A percentile compares a stretch with the other conserved stretches of the same genome.
phyloP scores from a whole-genome alignment of 2,329 filamentous ascomycete genomes.

The Neofusicoccum umdonicola region DNA sequence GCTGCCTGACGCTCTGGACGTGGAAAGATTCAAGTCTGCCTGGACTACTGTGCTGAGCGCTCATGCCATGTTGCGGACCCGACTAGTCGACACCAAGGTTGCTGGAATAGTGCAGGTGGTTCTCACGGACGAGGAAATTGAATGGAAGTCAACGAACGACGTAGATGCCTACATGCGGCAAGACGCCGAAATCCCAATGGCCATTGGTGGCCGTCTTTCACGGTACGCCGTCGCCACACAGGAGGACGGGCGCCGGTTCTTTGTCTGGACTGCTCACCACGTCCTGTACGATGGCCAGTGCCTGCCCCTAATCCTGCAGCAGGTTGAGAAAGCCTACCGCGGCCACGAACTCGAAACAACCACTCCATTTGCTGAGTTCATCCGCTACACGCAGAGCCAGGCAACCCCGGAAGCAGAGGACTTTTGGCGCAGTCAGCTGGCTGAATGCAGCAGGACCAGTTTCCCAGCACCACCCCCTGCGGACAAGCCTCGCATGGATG shows the following conservation, averaged over 20 bases:
- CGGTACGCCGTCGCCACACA: slow-evolving; percentile 34
- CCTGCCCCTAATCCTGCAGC: slow-evolving; percentile 32
- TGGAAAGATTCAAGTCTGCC: slow-evolving; percentile 34
- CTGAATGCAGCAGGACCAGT: no score
- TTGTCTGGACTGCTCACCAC: slow-evolving; percentile 31
- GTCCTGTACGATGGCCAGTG: slow-evolving; percentile 37
- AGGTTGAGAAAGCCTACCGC: slow-evolving; percentile 29
- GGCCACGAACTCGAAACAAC: background rate
- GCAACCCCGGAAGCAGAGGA: slow-evolving; percentile 14
- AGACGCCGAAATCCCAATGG: slow-evolving; percentile 37
- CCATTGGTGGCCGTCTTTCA: slow-evolving; percentile 39
- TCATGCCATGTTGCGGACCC: slow-evolving; percentile 39
- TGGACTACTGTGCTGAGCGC: slow-evolving; percentile 34
- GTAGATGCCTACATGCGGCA: slow-evolving; percentile 33
- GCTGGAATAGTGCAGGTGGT: slow-evolving; percentile 1
- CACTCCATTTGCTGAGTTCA: no score
- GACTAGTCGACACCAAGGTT: slow-evolving; percentile 24
- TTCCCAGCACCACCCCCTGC: no score
- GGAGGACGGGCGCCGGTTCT: background rate
- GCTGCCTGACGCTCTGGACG: slow-evolving; percentile 21
- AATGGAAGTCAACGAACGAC: background rate
- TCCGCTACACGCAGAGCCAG: slow-evolving; percentile 21
- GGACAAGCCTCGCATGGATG: no score
- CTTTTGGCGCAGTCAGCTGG: no score
- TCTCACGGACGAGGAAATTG: background rate